phyloP scores from a whole-genome alignment of 2,329 filamentous ascomycete species.

The Trichoderma guizhouense region DNA sequence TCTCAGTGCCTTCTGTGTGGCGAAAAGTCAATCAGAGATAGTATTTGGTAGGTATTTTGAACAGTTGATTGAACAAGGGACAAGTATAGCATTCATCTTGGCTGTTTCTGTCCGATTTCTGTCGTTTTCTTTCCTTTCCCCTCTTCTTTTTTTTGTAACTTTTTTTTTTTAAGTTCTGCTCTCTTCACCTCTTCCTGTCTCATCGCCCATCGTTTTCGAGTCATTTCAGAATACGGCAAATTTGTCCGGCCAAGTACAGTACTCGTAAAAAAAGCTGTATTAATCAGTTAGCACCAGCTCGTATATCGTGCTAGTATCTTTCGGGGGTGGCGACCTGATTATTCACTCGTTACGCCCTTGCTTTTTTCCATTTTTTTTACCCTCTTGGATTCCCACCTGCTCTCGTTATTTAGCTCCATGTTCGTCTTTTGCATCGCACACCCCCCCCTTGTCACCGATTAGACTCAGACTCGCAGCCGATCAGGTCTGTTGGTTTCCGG shows the following conservation, averaged over 20 bases:
- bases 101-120: background rate
- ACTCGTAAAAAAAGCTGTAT: background rate
- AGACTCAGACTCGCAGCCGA: constrained; percentile 18
- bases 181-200: background rate
- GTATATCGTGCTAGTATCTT: background rate
- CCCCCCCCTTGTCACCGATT: constrained; percentile 16
- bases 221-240: background rate
- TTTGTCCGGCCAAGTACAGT: background rate
- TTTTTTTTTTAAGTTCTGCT: background rate
- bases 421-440: constrained; percentile 5
- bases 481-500: constrained; percentile 14
- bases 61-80: background rate
- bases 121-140: background rate
- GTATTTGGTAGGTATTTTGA: background rate
- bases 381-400: background rate
- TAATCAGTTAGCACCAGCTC: background rate
- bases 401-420: constrained; percentile 5
- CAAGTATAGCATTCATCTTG: background rate
- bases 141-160: background rate
- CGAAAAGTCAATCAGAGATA: background rate
- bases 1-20: background rate
- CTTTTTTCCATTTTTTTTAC: background rate
- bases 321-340: constrained; percentile 7
- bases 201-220: background rate
- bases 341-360: constrained; percentile 8